Evolutionary conservation across 1,284 basidiomycete genomes (phyloP).

Genomic region (Trichosporon sp.): DNA sequence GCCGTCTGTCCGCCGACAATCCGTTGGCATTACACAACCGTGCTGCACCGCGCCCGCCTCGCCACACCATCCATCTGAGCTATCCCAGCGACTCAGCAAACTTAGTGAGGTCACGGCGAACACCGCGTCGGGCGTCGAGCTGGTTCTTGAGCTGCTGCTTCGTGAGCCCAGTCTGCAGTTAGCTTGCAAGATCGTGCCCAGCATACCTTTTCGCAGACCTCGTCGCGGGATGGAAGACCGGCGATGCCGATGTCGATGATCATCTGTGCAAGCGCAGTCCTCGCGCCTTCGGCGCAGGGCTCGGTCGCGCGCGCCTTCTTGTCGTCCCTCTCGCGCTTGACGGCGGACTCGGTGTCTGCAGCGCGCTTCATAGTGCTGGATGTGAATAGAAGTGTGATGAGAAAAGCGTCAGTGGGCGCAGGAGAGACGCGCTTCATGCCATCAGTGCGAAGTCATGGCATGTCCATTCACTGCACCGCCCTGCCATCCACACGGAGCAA

Average conservation of each 20-base stretch:
- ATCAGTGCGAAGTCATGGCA: neutral
- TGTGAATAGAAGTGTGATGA: neutral
- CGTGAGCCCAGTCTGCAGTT: neutral
- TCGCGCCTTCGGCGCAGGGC: neutral
- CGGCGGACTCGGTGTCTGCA: neutral
- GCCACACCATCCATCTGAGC: neutral
- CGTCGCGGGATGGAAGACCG: neutral
- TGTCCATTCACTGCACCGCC: too few relatives aligned
- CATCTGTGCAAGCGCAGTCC: neutral
- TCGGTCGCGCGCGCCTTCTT: neutral
- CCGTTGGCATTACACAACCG: neutral
- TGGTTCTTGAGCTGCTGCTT: neutral
- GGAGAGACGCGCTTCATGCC: neutral
- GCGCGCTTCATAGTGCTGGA: neutral
- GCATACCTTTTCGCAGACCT: neutral
- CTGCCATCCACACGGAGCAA: neutral
- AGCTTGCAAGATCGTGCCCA: neutral
- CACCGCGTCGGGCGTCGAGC: neutral
- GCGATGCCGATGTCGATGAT: neutral
- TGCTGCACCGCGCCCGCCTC: neutral
- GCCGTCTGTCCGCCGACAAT: too few relatives aligned
- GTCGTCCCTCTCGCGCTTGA: neutral
- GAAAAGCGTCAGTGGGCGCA: neutral
- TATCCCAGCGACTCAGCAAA: neutral
- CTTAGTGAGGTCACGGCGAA: neutral